Evolutionary conservation across 202 grass and related monocot genomes (phyloP).

Genomic region (Setaria viridis): DNA sequence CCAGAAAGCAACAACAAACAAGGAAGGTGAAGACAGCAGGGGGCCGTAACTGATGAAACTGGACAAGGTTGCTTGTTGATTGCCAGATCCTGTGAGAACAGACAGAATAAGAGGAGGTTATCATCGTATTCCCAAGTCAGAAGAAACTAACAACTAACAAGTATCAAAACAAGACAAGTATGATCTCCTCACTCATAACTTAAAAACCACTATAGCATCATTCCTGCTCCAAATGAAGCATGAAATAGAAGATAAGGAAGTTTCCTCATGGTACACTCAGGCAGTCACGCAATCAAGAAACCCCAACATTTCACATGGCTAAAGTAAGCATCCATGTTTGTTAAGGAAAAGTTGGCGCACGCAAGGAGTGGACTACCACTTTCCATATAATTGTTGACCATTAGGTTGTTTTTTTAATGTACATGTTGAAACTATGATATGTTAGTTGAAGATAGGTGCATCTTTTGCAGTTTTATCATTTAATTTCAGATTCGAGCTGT

Average conservation of each 20-base stretch:
- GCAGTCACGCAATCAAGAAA: constrained; percentile 29
- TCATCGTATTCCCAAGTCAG: constrained; percentile 2
- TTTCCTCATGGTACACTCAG: constrained; percentile 31
- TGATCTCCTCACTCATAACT: not conserved
- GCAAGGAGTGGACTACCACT: constrained; percentile 47
- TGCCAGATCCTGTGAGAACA: constrained; percentile 46
- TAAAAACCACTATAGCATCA: constrained; percentile 18
- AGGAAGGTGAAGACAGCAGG: constrained; percentile 22
- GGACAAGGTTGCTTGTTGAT: constrained; percentile 16
- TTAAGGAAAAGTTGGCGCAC: constrained; percentile 38
- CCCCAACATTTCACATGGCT: constrained; percentile 28
- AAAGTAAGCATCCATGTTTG: constrained; percentile 43
- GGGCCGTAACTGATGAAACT: constrained; percentile 8
- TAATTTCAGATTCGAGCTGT: constrained; percentile 21
- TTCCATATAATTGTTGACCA: constrained; percentile 46
- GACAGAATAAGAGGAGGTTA: constrained; percentile 40
- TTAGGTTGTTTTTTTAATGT: constrained; percentile 26
- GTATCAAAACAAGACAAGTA: constrained; percentile 6
- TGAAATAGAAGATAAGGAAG: constrained; percentile 23
- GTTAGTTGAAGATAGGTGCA: constrained; percentile 41
- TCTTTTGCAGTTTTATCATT: constrained; percentile 39
- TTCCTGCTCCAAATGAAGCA: constrained; percentile 27
- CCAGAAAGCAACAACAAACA: constrained; percentile 1
- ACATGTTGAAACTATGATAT: constrained; percentile 32
- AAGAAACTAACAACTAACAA: constrained; percentile 37